Evolutionary conservation across 2,329 filamentous ascomycete species (phyloP), one percentile per base, ranked within the genome.

Genomic region (Epichloe glyceriae): DNA sequence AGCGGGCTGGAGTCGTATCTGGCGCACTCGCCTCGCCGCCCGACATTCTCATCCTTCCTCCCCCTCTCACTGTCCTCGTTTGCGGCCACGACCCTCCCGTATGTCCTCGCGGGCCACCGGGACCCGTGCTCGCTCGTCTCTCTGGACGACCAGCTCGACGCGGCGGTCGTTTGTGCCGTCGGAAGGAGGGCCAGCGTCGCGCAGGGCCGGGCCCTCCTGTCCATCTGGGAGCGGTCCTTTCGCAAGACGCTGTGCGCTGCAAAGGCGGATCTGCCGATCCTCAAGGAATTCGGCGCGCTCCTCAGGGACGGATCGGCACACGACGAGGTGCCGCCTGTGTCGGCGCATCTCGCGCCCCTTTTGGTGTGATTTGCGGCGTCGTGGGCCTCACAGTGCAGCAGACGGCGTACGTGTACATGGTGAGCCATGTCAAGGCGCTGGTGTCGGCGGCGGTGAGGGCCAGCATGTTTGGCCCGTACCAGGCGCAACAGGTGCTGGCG

Each of bases 1-100:
- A 85, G 80, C 58, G 86, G 86, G 3, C 76, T 93, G 15, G 87
- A 93, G 69, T 91, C 86, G 40, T 91, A 85, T 65, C 79, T 90
- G 17, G 83, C 84, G 3, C 87, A 93, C 70, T 73, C 73, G 57
- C 50, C 56, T 5, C 65, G 64, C 40, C 54, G 64, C 35, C 4
- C 69, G 19, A 64, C 70, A 20, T 85, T 88, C 66, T 62, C 78
- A 42, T 67, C 71, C 44, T 93, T 93, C 68, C 75, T 93, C 15
- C 74, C 77, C 11, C 71, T 86, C 20, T 88, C 86, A 3, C 68
- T 91, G 5, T 75, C 79, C 6, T 85, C 85, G 8, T 79, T 87
- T 61, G 84, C 86, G 38, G 78, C 78, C 47, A 85, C 85, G 1
- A 79, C 82, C 2, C 74, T 93, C 1, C 87, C 87, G 1, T 91